Conservation (phyloP, 306 rosid genomes). For the Quercus suber region DNA sequence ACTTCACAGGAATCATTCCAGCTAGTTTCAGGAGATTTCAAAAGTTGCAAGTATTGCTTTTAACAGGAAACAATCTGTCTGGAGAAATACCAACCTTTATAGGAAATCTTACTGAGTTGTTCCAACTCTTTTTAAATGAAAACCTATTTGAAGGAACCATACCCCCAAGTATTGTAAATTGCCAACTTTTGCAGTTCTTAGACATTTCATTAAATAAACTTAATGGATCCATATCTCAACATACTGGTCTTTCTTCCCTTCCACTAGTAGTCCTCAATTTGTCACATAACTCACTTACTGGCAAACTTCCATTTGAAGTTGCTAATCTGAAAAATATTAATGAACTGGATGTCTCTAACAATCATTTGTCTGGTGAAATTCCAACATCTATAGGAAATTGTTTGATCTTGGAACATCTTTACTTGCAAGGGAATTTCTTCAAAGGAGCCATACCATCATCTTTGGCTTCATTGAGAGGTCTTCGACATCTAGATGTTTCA, state of each 20-base stretch:
- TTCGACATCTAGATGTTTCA: conserved; percentile 30
- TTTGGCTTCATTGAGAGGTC: conserved; percentile 31
- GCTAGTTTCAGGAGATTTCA: conserved; percentile 14
- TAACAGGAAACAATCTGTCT: neutral
- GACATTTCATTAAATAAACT: too few species aligned
- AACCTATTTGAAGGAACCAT: too few species aligned
- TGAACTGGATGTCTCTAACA: conserved; percentile 22
- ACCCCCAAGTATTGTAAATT: too few species aligned
- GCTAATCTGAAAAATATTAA: conserved; percentile 12
- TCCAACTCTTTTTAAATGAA: accelerated
- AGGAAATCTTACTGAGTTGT: too few species aligned
- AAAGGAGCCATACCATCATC: conserved; percentile 31
- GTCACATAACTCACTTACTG: too few species aligned
- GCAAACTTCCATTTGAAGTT: neutral
- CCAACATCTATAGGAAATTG: conserved; percentile 29
- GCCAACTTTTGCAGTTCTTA: too few species aligned
- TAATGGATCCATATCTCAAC: too few species aligned
- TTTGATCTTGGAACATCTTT: conserved; percentile 22
- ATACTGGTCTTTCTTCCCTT: neutral
- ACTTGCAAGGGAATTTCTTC: conserved; percentile 25
- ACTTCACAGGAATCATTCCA: conserved; percentile 27
- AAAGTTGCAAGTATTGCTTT: neutral
- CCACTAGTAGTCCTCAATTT: too few species aligned
- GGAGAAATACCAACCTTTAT: too few species aligned
- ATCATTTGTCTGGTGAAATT: conserved; percentile 24